Conservation (phyloP, 78 protist genomes). For the Planoprotostelium fungivorum region DNA sequence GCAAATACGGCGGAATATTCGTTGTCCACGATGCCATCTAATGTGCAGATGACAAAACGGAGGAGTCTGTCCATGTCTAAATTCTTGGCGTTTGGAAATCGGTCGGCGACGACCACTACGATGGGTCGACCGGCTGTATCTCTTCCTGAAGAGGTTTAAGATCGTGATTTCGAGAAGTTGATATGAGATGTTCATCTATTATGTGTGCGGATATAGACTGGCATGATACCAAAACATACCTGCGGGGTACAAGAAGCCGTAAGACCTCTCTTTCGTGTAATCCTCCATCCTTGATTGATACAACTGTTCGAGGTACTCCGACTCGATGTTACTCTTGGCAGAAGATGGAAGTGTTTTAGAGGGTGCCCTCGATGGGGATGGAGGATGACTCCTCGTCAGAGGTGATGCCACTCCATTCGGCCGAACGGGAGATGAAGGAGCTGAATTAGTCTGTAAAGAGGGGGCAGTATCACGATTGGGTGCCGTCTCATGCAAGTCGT, state of each 20-base stretch:
- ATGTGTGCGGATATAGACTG: too few species aligned
- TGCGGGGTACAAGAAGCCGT: not conserved
- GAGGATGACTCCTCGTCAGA: too few species aligned
- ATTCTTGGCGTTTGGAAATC: not conserved
- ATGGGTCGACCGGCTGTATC: not conserved
- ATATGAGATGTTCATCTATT: not conserved
- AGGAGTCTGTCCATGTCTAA: not conserved
- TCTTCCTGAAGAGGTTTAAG: not conserved
- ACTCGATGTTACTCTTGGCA: too few species aligned
- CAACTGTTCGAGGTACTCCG: not conserved
- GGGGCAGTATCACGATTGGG: too few species aligned
- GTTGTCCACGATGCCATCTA: not conserved
- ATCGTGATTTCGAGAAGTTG: not conserved
- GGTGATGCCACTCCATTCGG: too few species aligned
- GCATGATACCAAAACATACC: too few species aligned
- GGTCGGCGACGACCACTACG: not conserved
- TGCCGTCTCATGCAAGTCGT: too few species aligned
- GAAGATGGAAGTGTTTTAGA: too few species aligned
- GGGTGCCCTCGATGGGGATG: too few species aligned
- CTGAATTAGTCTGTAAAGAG: too few species aligned
- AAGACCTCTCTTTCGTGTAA: not conserved
- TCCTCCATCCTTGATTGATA: not conserved
- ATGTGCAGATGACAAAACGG: not conserved
- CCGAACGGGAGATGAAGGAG: too few species aligned
- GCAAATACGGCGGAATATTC: not conserved